phyloP scores from a whole-genome alignment of 2,329 filamentous ascomycete species.

The Aspergillus spinulosporus region DNA sequence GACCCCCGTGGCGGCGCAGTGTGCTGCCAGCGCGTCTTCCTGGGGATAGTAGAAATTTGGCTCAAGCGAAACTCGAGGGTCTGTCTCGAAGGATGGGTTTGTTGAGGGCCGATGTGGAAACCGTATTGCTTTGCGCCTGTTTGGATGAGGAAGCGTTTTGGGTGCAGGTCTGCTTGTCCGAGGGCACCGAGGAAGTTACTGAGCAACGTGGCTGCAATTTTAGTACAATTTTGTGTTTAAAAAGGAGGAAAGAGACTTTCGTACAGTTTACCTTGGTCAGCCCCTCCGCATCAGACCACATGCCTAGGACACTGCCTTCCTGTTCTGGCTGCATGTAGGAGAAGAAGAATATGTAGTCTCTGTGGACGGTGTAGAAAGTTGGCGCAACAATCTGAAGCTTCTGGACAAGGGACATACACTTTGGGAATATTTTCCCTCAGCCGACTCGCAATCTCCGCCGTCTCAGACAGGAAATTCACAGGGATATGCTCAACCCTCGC shows the following conservation, averaged over 20 bases:
- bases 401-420: not conserved
- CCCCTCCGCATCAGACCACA: slow-evolving; percentile 5
- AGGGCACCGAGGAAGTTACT: slow-evolving; percentile 4
- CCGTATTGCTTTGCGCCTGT: slow-evolving; percentile 57
- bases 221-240: no score
- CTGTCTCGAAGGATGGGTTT: slow-evolving; percentile 49
- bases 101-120: slow-evolving; percentile 48
- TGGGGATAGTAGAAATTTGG: slow-evolving; percentile 59
- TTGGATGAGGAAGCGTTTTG: slow-evolving; percentile 26
- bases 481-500: not conserved
- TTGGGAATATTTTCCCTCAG: not conserved
- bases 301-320: slow-evolving; percentile 1
- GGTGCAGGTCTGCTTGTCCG: not conserved
- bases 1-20: slow-evolving; percentile 17
- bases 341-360: slow-evolving; percentile 8
- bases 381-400: not conserved
- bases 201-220: not conserved
- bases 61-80: slow-evolving; percentile 46
- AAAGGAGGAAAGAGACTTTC: not conserved
- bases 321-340: slow-evolving; percentile 6
- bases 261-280: slow-evolving; percentile 2
- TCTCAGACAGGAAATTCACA: not conserved
- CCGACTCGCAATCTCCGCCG: not conserved
- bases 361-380: not conserved
- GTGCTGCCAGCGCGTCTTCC: slow-evolving; percentile 49